phyloP scores from a whole-genome alignment of 2,329 filamentous ascomycete species.

The Epichloe elymi region DNA sequence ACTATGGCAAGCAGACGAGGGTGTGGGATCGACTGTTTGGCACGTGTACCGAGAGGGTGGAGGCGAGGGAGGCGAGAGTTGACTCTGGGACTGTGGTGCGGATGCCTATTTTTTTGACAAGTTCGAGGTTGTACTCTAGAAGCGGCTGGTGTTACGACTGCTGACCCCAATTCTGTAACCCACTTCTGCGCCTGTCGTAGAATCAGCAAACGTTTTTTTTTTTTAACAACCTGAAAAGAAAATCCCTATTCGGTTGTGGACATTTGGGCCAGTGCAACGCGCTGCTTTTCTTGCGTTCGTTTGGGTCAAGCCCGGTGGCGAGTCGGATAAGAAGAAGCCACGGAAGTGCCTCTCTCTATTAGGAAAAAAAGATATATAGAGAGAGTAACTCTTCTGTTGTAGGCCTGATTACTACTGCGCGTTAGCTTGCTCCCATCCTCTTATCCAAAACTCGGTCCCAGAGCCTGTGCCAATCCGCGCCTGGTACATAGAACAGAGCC shows the following conservation, averaged over 20 bases:
- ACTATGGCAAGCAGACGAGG: slow-evolving; percentile 26
- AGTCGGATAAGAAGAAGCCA: slow-evolving; percentile 26
- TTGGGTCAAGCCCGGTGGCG: slow-evolving; percentile 56
- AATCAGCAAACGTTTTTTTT: slow-evolving; percentile 17
- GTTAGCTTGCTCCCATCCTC: slow-evolving; percentile 13
- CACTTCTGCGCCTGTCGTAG: slow-evolving; percentile 9
- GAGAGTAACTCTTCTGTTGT: too few relatives aligned
- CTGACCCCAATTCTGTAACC: not conserved
- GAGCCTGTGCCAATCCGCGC: slow-evolving; percentile 20
- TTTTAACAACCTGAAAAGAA: slow-evolving; percentile 28
- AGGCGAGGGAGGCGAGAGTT: slow-evolving; percentile 17
- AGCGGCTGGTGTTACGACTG: not conserved
- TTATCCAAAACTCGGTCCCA: slow-evolving; percentile 26
- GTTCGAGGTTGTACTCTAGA: too few relatives aligned
- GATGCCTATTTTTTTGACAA: slow-evolving; percentile 15
- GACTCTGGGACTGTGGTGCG: slow-evolving; percentile 15
- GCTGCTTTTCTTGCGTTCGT: slow-evolving; percentile 48
- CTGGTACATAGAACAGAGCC: slow-evolving; percentile 40
- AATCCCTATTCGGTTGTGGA: slow-evolving; percentile 39
- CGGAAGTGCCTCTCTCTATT: too few relatives aligned
- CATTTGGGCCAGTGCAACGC: slow-evolving; percentile 9
- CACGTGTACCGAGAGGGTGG: slow-evolving; percentile 23
- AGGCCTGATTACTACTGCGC: too few relatives aligned
- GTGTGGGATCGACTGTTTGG: slow-evolving; percentile 25
- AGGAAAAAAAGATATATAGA: too few relatives aligned